These are phyloP conservation scores for Raphanus raphanistrum DNA, from an alignment of 345 rosid species.

Conservation along the genomic window DNA sequence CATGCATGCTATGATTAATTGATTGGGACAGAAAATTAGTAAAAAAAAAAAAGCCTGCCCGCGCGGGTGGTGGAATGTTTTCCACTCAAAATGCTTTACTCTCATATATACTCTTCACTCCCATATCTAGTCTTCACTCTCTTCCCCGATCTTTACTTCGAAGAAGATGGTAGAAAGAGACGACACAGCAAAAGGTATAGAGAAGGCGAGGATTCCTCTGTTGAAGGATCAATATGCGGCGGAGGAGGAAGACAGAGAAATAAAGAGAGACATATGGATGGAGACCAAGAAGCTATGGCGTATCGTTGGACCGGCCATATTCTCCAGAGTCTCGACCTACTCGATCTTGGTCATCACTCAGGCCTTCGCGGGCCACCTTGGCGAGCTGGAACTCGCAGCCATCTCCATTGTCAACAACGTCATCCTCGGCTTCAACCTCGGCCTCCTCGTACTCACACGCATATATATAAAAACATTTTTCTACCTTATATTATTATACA, in stretches of 20 bases:
- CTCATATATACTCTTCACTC: background rate
- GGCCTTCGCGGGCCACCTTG: slow-evolving; percentile 84
- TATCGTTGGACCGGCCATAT: slow-evolving; percentile 60
- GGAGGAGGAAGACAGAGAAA: background rate
- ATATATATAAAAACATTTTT: background rate
- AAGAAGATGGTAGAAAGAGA: slow-evolving; percentile 14
- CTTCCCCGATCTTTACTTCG: background rate
- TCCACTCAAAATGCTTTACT: background rate
- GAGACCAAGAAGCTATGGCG: slow-evolving; percentile 62
- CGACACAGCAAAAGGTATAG: background rate
- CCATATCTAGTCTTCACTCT: background rate
- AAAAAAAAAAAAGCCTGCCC: background rate
- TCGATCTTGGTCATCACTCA: slow-evolving; percentile 52
- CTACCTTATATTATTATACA: background rate
- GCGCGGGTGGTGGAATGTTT: background rate
- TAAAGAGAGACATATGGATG: slow-evolving; percentile 34
- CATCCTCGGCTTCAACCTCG: slow-evolving; percentile 66
- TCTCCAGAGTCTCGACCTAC: slow-evolving; percentile 47
- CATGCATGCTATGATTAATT: background rate
- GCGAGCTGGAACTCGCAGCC: slow-evolving; percentile 79
- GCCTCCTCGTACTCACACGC: slow-evolving; percentile 57
- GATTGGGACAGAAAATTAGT: background rate
- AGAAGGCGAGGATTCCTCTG: slow-evolving; percentile 4
- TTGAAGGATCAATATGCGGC: background rate
- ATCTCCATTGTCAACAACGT: slow-evolving; percentile 66